Base-by-base conservation (phyloP, 805 yeast genomes). In the Saccharomycopsis synnaedendra region DNA sequence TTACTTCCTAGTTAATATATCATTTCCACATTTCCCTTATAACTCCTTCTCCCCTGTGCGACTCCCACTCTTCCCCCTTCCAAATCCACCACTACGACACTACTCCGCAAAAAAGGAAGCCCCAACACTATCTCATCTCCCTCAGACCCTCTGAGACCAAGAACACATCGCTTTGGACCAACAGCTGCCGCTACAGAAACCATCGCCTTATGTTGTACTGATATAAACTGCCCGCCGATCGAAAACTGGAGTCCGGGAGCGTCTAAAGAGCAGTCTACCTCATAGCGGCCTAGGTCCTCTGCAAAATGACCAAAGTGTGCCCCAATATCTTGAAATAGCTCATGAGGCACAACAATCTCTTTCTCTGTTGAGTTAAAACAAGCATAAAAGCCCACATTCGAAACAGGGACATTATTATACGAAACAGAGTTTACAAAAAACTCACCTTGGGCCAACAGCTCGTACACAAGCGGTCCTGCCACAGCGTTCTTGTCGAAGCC, bases 21-120 rank as follows among this genome's bases (percentile, higher is more conserved):
- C 19, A 19, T 19, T 19, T 19, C 19, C 19, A 19, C 19, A 19
- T 19, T 19, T 19, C 19, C 19, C 19, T 19, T 19, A 19, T 19
- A 19, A 19, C 19, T 19, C 11, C 37, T 30, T 43, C 37, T 43
- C 11, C 42, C 27, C 46, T 57, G 55, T 6, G 67, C 74, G 32
- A 69, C 28, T 1, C 66, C 74, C n/a, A 70, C 54, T 11, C 48
- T 58, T 4, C 58, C 57, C 5, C 65, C 66, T 28, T 61, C 71
- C 50, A 65, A 64, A 54, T 70, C 71, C 42, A 70, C 65, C 3
- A 68, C 74, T 44, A 68, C 51, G 54, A 63, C 69, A 3, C 66
- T 54, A 19, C 58, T 48, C 11, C 55, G 51, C 28, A 70, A 44
- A 47, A 67, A 60, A 5, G 66, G 58, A 11, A 64, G 45, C 4